Evolutionary conservation across 495 filamentous ascomycete genomes (phyloP).

Genomic region (Penicillium waksmanii): DNA sequence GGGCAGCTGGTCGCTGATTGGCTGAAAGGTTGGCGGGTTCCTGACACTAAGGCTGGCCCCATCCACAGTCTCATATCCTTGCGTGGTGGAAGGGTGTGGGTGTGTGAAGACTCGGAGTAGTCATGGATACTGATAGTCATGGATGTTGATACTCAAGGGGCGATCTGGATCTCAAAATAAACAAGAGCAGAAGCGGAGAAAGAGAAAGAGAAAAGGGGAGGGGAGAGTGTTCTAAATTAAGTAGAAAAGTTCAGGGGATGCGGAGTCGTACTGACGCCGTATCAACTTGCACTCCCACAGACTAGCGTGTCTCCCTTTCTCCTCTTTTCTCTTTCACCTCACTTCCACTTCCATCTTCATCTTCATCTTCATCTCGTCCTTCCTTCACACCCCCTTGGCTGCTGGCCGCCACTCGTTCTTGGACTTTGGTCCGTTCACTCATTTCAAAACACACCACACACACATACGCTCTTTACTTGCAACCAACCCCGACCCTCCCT

Average conservation of each 20-base stretch:
- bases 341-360: conserved; percentile 19
- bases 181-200: neutral
- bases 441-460: neutral
- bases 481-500: neutral
- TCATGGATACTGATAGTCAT: neutral
- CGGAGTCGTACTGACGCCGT: conserved; percentile 1
- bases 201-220: neutral
- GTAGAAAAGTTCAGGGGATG: conserved; percentile 13
- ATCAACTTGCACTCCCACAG: neutral
- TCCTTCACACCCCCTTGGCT: conserved; percentile 22
- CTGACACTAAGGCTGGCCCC: conserved; percentile 33
- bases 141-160: too few species aligned
- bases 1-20: conserved; percentile 30
- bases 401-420: conserved; percentile 38
- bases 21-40: conserved; percentile 26
- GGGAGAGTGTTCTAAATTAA: conserved; percentile 2
- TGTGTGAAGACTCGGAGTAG: neutral
- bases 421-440: conserved; percentile 39
- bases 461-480: neutral
- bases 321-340: conserved; percentile 25
- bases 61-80: conserved; percentile 1
- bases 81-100: neutral
- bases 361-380: conserved; percentile 14
- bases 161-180: too few species aligned
- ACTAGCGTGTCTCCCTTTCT: conserved; percentile 20